Evolutionary conservation across 495 filamentous ascomycete genomes (phyloP), one percentile per base, ranked within the genome.

Genomic region (Staphylotrichum tortipilum): DNA sequence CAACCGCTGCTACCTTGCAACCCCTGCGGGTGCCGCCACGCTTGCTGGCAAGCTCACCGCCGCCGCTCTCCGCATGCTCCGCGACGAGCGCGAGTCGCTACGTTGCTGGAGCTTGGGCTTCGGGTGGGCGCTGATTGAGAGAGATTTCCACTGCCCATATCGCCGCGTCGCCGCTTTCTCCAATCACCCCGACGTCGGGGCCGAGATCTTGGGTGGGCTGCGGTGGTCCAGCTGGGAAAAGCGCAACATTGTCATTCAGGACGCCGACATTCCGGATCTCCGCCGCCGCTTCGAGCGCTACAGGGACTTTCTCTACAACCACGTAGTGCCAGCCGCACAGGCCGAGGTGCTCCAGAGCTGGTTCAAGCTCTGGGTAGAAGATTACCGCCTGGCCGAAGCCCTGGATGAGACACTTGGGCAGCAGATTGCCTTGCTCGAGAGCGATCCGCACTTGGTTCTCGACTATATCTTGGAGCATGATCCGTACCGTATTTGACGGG

Each of bases 361-460:
- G 47, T 37, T 50, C 6, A 1, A 15, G 15, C 10, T 29, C 6
- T 50, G 47, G 47, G 9, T 50, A 1, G 47, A 50, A 31, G 47
- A 50, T 11, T 50, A 50, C 15, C 17, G 36, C 7, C 17, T 43
- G 21, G 0, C 11, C 2, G 30, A 50, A 10, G 23, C 2, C 2
- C 35, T 18, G 22, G 36, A 43, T 7, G 9, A 4, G 21, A 36
- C 38, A 39, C 22, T 50, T 7, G 3, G 21, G 9, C 17, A 44
- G 19, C 39, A 36, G 22, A 50, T 50, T 7, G 30, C 37, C 17
- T 21, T 29, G 21, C 0, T 50, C 10, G 39, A 43, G 31, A 35
- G 17, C 21, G 7, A 43, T 30, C 30, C 30, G 3, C 35, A 36
- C 1, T n/a, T 34, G 4, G 38, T 37, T 2, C 47, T 50, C 7